These are phyloP conservation scores for Starmerella etchellsii DNA, from an alignment of 805 yeast species.

Conservation along the genomic window DNA sequence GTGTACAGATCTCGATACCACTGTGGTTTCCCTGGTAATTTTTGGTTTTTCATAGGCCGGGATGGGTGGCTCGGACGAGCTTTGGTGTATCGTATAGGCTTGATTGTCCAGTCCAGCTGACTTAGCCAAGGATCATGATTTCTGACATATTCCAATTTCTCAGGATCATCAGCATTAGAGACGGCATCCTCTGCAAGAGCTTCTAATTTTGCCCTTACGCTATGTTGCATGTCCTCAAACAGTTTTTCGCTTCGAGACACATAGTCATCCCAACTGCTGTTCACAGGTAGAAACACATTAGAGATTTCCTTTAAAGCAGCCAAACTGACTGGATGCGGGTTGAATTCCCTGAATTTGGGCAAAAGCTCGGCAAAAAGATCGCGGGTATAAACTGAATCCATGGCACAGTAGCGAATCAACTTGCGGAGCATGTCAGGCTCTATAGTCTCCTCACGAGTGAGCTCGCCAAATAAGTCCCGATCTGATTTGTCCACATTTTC, in stretches of 20 bases:
- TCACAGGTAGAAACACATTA: conserved; percentile 66
- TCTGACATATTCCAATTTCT: conserved; percentile 24
- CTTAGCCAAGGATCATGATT: conserved; percentile 71
- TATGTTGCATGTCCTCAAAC: conserved; percentile 45
- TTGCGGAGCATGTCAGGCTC: conserved; percentile 38
- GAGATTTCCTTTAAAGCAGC: conserved; percentile 71
- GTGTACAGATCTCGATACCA: conserved; percentile 66
- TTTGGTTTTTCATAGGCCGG: conserved; percentile 45
- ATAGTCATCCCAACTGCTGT: conserved; percentile 58
- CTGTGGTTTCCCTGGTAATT: conserved; percentile 78
- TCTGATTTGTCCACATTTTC: conserved; percentile 50
- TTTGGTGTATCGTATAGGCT: conserved; percentile 48
- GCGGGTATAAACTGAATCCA: conserved; percentile 67
- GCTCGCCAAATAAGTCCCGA: conserved; percentile 50
- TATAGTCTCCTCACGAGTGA: conserved; percentile 41
- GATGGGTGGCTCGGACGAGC: conserved; percentile 42
- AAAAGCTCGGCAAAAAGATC: conserved; percentile 52
- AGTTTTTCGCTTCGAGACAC: conserved; percentile 52
- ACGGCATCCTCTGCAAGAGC: conserved; percentile 50
- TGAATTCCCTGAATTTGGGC: conserved; percentile 50
- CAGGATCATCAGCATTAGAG: conserved; percentile 32
- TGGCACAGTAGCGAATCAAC: conserved; percentile 70
- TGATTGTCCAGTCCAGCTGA: conserved; percentile 78
- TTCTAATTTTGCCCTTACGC: conserved; percentile 46
- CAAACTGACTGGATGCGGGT: conserved; percentile 92